Conservation (phyloP, 2,329 filamentous ascomycete species). For the Phialocephala subalpina region DNA sequence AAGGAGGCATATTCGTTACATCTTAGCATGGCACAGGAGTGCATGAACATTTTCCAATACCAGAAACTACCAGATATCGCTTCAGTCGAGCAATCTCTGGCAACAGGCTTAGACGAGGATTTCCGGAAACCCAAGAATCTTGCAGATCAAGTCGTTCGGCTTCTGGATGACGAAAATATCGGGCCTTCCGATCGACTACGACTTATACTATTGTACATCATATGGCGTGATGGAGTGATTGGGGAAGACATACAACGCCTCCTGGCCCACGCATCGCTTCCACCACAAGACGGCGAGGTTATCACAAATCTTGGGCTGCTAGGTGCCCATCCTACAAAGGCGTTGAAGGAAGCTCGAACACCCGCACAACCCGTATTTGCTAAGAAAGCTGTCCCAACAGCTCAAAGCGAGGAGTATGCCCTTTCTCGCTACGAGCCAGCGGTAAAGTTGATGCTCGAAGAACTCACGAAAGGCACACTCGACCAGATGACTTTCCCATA, state of each 20-base stretch:
- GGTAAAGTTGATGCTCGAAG: constrained; percentile 84
- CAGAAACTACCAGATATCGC: constrained; percentile 88
- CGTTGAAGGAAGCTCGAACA: constrained; percentile 80
- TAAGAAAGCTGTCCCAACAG: constrained; percentile 63
- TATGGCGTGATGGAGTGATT: constrained; percentile 87
- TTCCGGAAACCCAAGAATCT: constrained; percentile 90
- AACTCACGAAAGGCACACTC: constrained; percentile 71
- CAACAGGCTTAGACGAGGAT: constrained; percentile 93
- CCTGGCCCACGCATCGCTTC: constrained; percentile 82
- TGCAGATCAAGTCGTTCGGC: constrained; percentile 82
- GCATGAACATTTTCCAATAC: constrained; percentile 90
- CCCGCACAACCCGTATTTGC: constrained; percentile 75
- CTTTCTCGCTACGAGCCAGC: constrained; percentile 88
- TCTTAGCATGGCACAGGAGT: constrained; percentile 95
- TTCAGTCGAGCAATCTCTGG: constrained; percentile 87
- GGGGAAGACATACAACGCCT: constrained; percentile 85
- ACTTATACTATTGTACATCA: constrained; percentile 83
- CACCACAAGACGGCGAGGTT: constrained; percentile 74
- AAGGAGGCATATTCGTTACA: constrained; percentile 96
- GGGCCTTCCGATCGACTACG: constrained; percentile 79
- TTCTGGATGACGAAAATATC: constrained; percentile 87
- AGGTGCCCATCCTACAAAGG: constrained; percentile 75
- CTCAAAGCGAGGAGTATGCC: constrained; percentile 76
- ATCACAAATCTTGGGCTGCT: constrained; percentile 83
- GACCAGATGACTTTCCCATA: constrained; percentile 76